Evolutionary conservation across 805 yeast species (phyloP).

Genomic region (Candida loeiensis): DNA sequence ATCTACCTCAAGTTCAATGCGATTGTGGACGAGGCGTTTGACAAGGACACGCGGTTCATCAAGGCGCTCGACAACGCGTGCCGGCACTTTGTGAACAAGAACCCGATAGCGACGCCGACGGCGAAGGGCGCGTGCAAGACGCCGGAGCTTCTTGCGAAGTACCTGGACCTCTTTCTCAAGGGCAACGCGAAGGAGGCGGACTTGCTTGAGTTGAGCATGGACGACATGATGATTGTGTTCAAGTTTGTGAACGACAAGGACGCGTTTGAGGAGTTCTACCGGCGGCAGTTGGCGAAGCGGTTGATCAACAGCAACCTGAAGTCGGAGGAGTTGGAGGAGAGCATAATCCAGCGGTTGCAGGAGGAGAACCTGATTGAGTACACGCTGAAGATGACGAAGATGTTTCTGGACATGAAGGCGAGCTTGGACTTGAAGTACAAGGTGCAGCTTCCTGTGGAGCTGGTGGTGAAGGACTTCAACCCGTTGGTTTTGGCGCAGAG

Average conservation of each 20-base stretch:
- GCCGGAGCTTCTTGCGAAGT: constrained; percentile 87
- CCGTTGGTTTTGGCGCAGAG: constrained; percentile 82
- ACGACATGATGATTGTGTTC: constrained; percentile 83
- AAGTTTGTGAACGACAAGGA: constrained; percentile 90
- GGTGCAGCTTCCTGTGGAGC: constrained; percentile 42
- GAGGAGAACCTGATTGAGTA: constrained; percentile 89
- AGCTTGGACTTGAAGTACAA: constrained; percentile 69
- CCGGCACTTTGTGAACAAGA: constrained; percentile 74
- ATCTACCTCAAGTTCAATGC: constrained; percentile 66
- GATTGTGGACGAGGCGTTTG: constrained; percentile 65
- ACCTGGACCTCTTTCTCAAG: constrained; percentile 78
- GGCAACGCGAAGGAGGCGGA: constrained; percentile 69
- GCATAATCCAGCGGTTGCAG: constrained; percentile 79
- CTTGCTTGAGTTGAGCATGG: constrained; percentile 68
- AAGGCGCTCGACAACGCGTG: constrained; percentile 90
- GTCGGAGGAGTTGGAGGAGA: constrained; percentile 80
- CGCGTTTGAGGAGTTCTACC: constrained; percentile 88
- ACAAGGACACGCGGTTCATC: constrained; percentile 70
- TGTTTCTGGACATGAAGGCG: constrained; percentile 91
- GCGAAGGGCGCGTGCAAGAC: constrained; percentile 67
- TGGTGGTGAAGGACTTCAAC: constrained; percentile 50
- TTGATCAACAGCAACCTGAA: constrained; percentile 83
- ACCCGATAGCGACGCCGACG: constrained; percentile 70
- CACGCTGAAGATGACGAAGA: constrained; percentile 88
- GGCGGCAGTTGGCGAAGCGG: constrained; percentile 84